A percentile compares a stretch with the other conserved stretches of the same genome.
Evolutionary conservation across 495 filamentous ascomycete species (phyloP).

Genomic region (Aspergillus olivimuriae): DNA sequence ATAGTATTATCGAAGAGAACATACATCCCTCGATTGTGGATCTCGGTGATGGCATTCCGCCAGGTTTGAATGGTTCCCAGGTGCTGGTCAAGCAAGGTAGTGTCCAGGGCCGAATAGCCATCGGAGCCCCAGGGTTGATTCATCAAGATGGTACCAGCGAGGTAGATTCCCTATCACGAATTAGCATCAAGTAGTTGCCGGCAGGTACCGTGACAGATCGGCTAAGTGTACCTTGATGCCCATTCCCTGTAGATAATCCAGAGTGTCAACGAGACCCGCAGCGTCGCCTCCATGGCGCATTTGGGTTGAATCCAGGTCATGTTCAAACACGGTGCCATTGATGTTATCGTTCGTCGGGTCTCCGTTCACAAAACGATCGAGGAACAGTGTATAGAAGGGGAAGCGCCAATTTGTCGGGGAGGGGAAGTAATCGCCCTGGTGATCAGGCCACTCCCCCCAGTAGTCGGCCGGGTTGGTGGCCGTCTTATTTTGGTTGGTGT

Average conservation of each 20-base stretch:
- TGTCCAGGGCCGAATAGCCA: slow-evolving; percentile 60
- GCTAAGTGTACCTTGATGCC: slow-evolving; percentile 52
- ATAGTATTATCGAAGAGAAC: slow-evolving; percentile 68
- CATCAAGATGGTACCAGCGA: slow-evolving; percentile 61
- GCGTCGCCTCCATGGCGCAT: slow-evolving; percentile 71
- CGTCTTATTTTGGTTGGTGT: slow-evolving; percentile 54
- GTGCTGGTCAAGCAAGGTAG: slow-evolving; percentile 64
- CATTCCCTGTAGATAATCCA: slow-evolving; percentile 71
- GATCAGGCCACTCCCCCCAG: slow-evolving; percentile 31
- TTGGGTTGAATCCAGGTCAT: slow-evolving; percentile 59
- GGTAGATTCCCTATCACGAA: slow-evolving; percentile 48
- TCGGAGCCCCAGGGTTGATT: slow-evolving; percentile 67
- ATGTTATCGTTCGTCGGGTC: slow-evolving; percentile 64
- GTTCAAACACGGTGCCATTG: slow-evolving; percentile 63
- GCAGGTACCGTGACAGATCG: background rate
- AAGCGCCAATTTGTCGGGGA: slow-evolving; percentile 65
- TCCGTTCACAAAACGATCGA: slow-evolving; percentile 67
- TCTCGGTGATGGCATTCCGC: slow-evolving; percentile 56
- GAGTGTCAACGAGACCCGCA: slow-evolving; percentile 53
- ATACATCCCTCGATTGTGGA: slow-evolving; percentile 62
- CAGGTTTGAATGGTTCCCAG: slow-evolving; percentile 56
- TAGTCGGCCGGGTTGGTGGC: slow-evolving; percentile 56
- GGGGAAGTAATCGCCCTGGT: slow-evolving; percentile 45
- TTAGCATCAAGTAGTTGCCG: background rate
- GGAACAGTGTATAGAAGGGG: slow-evolving; percentile 62